Percentiles rank a stretch among this genome's conserved stretches.
Evolutionary conservation across 1,284 basidiomycete genomes (phyloP).

Genomic region (Cryptococcus floricola): DNA sequence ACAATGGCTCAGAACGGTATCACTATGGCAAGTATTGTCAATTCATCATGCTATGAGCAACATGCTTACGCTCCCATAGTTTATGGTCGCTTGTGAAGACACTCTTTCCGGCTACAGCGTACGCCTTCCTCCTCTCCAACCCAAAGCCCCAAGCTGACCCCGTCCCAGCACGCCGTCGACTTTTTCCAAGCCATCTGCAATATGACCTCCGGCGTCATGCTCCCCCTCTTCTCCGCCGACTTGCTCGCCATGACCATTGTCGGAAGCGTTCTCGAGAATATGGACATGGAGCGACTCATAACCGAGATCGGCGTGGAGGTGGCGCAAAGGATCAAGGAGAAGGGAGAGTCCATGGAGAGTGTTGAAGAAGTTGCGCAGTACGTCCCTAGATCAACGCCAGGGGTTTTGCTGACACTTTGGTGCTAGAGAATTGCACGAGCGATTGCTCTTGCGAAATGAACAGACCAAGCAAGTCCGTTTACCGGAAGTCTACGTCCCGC

Average conservation of each 20-base stretch:
- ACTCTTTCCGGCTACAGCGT: constrained; percentile 90
- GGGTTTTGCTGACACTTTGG: background rate
- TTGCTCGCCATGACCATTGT: constrained; percentile 94
- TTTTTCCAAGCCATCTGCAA: constrained; percentile 90
- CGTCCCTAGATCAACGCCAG: background rate
- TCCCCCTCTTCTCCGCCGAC: constrained; percentile 93
- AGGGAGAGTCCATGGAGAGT: constrained; percentile 64
- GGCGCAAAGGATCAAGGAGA: constrained; percentile 80
- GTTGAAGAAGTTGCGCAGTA: constrained; percentile 88
- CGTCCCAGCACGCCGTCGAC: constrained; percentile 75
- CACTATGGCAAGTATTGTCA: constrained; percentile 62
- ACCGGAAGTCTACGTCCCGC: constrained; percentile 92
- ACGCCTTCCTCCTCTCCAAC: constrained; percentile 33
- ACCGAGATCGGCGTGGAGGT: constrained; percentile 86
- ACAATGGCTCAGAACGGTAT: constrained; percentile 87
- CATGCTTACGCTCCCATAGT: constrained; percentile 54
- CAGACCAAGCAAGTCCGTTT: constrained; percentile 94
- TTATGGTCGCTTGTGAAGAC: constrained; percentile 97
- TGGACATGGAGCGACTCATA: constrained; percentile 96
- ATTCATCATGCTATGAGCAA: background rate
- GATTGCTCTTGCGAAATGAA: constrained; percentile 84
- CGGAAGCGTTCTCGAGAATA: constrained; percentile 92
- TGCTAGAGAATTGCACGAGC: constrained; percentile 67
- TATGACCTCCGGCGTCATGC: constrained; percentile 90
- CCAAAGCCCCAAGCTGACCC: constrained; percentile 22